Conservation (phyloP, 495 filamentous ascomycete species). For the Trichoderma virens region DNA sequence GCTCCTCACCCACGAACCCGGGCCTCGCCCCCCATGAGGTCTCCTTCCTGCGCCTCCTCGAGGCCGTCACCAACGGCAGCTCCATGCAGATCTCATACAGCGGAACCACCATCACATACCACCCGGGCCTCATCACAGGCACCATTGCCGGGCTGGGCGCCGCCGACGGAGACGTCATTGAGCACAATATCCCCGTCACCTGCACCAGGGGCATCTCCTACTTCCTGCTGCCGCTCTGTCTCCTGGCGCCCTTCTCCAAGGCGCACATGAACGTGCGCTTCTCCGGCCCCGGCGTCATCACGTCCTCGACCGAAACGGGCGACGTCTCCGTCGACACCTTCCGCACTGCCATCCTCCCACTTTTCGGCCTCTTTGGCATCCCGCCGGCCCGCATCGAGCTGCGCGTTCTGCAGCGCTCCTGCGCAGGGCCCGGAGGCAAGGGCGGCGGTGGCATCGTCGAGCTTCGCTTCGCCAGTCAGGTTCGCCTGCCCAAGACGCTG, state of each 20-base stretch:
- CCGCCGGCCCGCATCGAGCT: slow-evolving; percentile 74
- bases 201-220: slow-evolving; percentile 81
- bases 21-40: slow-evolving; percentile 89
- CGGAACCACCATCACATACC: slow-evolving; percentile 84
- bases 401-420: slow-evolving; percentile 70
- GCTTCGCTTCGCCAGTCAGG: slow-evolving; percentile 82
- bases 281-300: slow-evolving; percentile 88
- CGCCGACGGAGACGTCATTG: slow-evolving; percentile 59
- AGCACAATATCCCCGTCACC: slow-evolving; percentile 65
- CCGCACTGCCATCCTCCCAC: slow-evolving; percentile 82
- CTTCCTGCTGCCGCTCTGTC: slow-evolving; percentile 80
- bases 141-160: slow-evolving; percentile 59
- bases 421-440: slow-evolving; percentile 59
- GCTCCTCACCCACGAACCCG: slow-evolving; percentile 71
- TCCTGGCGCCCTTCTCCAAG: slow-evolving; percentile 92
- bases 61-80: slow-evolving; percentile 91
- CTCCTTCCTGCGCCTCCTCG: slow-evolving; percentile 90
- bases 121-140: slow-evolving; percentile 86
- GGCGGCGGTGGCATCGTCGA: slow-evolving; percentile 90
- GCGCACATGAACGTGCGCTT: slow-evolving; percentile 79
- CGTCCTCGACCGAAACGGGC: slow-evolving; percentile 66
- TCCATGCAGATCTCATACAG: slow-evolving; percentile 91
- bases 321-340: slow-evolving; percentile 90
- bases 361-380: slow-evolving; percentile 87
- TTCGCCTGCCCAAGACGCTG: slow-evolving; percentile 87